Evolutionary conservation across 495 filamentous ascomycete genomes (phyloP), one percentile per base, ranked within the genome.

Genomic region (Penicillium manginii): DNA sequence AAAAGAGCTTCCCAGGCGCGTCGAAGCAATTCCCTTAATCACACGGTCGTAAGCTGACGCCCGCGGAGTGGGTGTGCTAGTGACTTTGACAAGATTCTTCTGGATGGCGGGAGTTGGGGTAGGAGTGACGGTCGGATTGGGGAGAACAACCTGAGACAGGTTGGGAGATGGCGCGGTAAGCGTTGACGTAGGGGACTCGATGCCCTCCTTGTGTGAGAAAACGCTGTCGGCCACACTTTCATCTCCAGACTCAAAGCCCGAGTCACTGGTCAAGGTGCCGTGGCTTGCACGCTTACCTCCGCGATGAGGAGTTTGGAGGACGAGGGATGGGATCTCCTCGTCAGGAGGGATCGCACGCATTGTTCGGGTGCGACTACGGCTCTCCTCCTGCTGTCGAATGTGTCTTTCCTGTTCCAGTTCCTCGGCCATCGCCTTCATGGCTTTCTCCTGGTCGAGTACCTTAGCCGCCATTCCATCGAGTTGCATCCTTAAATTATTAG

Each of bases 381-480:
- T 81, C 48, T 83, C 76, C 56, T 85, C 86, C 57, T 82, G 80
- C 15, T 77, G 69, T 15, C 86, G 77, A 12, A 77, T 58, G 40
- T 73, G 74, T 61, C 81, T 81, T 66, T 93, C 90, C 1, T 78
- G 71, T 18, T 79, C 81, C 5, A 93, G 69, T 58, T 91, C 85
- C 12, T 83, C 81, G 2, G 84, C 82, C 59, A 92, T 78, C 47
- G 75, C 74, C 65, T 79, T 76, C 83, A 91, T 88, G 46, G 77
- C 81, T 50, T 72, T 68, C 62, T 92, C 87, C 60, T 90, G 87
- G 62, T 87, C 83, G 0, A 76, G 70, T 0, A 86, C 86, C 61
- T 86, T 83, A n/a, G 75, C 79, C 1, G 90, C 85, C 85, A 93
- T 88, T 35, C 84, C 86, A 67, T 92, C 88, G 7, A 96, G 77